Base-by-base conservation (phyloP, 768 basidiomycete species). In the Boletus coccyginus region DNA sequence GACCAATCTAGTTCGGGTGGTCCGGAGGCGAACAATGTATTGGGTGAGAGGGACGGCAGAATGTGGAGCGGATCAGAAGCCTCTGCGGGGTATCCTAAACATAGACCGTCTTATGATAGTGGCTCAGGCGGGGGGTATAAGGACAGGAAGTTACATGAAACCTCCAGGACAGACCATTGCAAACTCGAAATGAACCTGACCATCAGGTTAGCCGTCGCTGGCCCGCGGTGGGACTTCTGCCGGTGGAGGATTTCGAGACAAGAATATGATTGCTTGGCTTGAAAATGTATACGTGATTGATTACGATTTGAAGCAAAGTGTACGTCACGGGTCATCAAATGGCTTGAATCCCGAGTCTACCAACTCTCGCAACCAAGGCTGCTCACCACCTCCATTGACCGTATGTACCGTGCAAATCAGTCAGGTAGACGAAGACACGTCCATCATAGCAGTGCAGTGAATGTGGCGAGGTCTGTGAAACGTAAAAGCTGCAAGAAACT, bases 381-480 rank as follows among this genome's bases (percentile, higher is more conserved):
- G 35, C 24, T 35, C 51, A 52, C 48, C 19, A 41, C 38, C 49
- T 46, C 53, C 41, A 45, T 52, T 43, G 56, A 46, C 49, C 45
- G 52, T 56, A 50, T 19, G 49, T 46, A 46, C 48, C 17, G 27
- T 40, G 49, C 41, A 51, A 53, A 43, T 40, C 54, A 29, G 19
- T 31, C 51, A 40, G 27, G 38, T 16, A 58, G 50, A 55, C 43
- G 42, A 45, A 24, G 21, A 50, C 32, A 33, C n/a, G 48, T 52
- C 46, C 46, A 16, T 46, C 11, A 32, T 36, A 46, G 52, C 44
- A 61, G 38, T 33, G 38, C 16, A 45, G 31, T 8, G 43, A 52
- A 36, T 50, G 53, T 46, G 51, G 39, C 12, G 8, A 42, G 9
- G 50, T 55, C 60, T 59, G 56, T 52, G 45, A 35, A 36, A 41